Evolutionary conservation across 129 eudicot species (phyloP).

Genomic region (Artemisia annua): DNA sequence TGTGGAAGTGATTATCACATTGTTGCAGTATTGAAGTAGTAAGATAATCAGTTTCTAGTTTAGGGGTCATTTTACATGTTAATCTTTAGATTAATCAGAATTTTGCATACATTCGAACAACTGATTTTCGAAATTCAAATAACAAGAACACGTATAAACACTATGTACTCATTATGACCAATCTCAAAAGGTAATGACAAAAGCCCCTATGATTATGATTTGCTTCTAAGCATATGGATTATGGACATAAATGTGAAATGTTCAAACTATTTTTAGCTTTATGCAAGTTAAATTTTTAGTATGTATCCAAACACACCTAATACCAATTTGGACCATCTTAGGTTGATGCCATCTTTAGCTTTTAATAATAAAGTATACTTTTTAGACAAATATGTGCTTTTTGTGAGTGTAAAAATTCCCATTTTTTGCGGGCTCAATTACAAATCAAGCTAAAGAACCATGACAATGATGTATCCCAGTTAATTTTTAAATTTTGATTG

Average conservation of each 20-base stretch:
- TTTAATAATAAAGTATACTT: slow-evolving; percentile 20
- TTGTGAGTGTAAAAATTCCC: slow-evolving; percentile 12
- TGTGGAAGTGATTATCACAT: no score
- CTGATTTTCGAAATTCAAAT: no score
- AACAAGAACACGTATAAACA: no score
- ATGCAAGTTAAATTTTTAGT: not conserved
- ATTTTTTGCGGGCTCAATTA: slow-evolving; percentile 20
- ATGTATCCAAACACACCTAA: slow-evolving; percentile 20
- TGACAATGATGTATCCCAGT: slow-evolving; percentile 10
- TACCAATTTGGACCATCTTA: slow-evolving; percentile 24
- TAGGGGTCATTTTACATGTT: no score
- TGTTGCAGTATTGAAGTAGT: no score
- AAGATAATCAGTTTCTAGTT: no score
- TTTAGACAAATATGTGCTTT: slow-evolving; percentile 25
- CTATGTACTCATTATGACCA: not conserved
- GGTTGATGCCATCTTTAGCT: slow-evolving; percentile 27
- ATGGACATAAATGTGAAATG: not conserved
- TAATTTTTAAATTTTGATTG: slow-evolving; percentile 20
- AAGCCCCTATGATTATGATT: not conserved
- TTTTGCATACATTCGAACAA: no score
- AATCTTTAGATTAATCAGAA: no score
- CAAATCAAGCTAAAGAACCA: slow-evolving; percentile 4
- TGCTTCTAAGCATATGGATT: not conserved
- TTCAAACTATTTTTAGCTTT: slow-evolving; percentile 1
- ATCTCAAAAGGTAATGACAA: not conserved